These are phyloP conservation scores for Plasmodium cynomolgi DNA, from an alignment of 169 alveolate genomes.

Conservation along the genomic window DNA sequence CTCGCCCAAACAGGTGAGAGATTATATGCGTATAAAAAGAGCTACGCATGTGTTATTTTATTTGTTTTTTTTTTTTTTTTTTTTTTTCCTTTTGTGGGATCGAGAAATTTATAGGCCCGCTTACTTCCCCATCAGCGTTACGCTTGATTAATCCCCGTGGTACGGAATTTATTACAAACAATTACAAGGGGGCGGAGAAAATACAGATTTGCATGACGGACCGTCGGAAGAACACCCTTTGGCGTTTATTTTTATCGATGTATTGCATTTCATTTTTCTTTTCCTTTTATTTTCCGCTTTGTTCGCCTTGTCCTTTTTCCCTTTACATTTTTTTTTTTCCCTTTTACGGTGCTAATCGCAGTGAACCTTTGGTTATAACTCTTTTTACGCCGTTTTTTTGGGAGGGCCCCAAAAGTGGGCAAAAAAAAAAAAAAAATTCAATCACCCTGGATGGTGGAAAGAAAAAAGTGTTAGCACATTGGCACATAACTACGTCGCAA, in stretches of 20 bases:
- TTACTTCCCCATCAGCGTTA: neutral
- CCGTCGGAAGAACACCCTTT: neutral
- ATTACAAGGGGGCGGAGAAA: neutral
- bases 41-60: neutral
- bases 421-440: neutral
- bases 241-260: neutral
- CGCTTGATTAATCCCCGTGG: neutral
- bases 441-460: neutral
- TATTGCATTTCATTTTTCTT: neutral
- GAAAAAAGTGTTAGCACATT: neutral
- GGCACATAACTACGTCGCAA: neutral
- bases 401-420: neutral
- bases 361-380: neutral
- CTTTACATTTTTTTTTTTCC: neutral
- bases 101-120: neutral
- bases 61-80: too few relatives aligned
- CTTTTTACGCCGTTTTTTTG: neutral
- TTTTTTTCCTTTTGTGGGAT: neutral
- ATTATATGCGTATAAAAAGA: neutral
- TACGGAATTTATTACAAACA: too few relatives aligned
- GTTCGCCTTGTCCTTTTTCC: neutral
- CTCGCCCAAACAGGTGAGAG: neutral
- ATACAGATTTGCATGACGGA: neutral
- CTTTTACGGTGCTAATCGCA: neutral
- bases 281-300: neutral